Conservation (phyloP, 2,329 filamentous ascomycete genomes). For the Diaporthe sp. region DNA sequence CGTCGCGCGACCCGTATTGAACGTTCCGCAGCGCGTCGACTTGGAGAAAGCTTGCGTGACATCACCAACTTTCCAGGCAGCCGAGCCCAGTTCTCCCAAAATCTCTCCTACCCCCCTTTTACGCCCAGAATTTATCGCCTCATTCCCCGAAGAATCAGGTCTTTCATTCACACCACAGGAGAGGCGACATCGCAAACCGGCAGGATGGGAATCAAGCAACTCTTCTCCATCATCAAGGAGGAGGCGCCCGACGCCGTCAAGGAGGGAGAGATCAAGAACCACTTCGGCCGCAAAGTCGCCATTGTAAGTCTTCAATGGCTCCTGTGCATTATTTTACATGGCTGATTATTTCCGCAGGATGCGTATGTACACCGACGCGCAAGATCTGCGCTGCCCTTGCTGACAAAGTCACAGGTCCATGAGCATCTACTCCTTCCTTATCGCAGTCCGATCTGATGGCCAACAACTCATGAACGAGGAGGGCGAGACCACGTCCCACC, state of each 20-base stretch:
- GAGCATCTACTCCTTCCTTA: slow-evolving; percentile 99
- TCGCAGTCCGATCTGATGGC: slow-evolving; percentile 95
- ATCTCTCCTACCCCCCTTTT: not conserved
- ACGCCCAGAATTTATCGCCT: not conserved
- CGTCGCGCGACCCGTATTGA: slow-evolving; percentile 34
- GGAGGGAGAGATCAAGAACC: slow-evolving; percentile 97
- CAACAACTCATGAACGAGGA: slow-evolving; percentile 96
- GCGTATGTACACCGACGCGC: slow-evolving; percentile 58
- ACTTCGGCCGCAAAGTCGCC: slow-evolving; percentile 97
- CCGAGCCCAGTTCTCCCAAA: not conserved
- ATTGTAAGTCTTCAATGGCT: slow-evolving; percentile 75
- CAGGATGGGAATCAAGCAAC: slow-evolving; percentile 77
- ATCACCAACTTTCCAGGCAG: slow-evolving; percentile 42
- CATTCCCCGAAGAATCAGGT: not conserved
- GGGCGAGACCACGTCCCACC: slow-evolving; percentile 95
- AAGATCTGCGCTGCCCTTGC: slow-evolving; percentile 10
- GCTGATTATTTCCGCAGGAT: slow-evolving; percentile 59
- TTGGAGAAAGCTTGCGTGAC: slow-evolving; percentile 43
- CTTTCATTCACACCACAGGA: not conserved
- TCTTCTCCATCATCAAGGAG: slow-evolving; percentile 87
- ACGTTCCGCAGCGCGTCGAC: slow-evolving; percentile 40
- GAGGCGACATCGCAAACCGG: slow-evolving; percentile 33
- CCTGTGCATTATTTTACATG: not conserved
- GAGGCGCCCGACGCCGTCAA: slow-evolving; percentile 97
- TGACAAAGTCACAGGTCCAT: slow-evolving; percentile 76